These are phyloP conservation scores for Alloteropsis angusta DNA, from an alignment of 202 grass and related monocot genomes.

Conservation along the genomic window DNA sequence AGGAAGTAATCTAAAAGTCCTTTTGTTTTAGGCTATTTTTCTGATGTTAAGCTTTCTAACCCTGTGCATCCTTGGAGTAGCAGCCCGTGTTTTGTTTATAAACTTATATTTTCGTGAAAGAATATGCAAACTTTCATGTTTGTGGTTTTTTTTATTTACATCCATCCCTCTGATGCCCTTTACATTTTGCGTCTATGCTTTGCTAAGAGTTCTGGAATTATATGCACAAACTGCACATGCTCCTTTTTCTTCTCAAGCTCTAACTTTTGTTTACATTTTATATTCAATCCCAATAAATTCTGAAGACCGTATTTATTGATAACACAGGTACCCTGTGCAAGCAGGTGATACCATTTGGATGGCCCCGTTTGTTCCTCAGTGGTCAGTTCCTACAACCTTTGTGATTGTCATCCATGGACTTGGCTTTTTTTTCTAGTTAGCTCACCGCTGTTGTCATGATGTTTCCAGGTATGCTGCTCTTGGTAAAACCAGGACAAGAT, in stretches of 20 bases:
- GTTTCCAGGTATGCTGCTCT: conserved; percentile 78
- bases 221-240: not conserved
- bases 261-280: conserved; percentile 5
- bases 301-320: conserved; percentile 20
- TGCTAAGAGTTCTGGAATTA: not conserved
- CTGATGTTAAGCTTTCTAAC: not conserved
- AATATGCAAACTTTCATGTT: not conserved
- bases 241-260: not conserved
- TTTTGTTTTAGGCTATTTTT: not conserved
- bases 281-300: not conserved
- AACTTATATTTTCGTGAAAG: not conserved
- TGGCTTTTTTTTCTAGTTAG: conserved; percentile 13
- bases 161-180: not conserved
- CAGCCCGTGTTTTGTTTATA: not conserved
- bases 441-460: conserved; percentile 18
- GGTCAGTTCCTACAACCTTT: conserved; percentile 36
- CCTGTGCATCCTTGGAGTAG: conserved; percentile 3
- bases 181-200: conserved; percentile 1
- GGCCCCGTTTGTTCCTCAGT: conserved; percentile 95
- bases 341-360: conserved; percentile 95
- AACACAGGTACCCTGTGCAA: conserved; percentile 83
- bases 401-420: conserved; percentile 17
- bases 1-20: conserved; percentile 7
- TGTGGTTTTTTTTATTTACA: not conserved
- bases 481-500: conserved; percentile 76